Evolutionary conservation across 1,284 basidiomycete genomes (phyloP), one percentile per base, ranked within the genome.

Genomic region (Cutaneotrichosporon sp.): DNA sequence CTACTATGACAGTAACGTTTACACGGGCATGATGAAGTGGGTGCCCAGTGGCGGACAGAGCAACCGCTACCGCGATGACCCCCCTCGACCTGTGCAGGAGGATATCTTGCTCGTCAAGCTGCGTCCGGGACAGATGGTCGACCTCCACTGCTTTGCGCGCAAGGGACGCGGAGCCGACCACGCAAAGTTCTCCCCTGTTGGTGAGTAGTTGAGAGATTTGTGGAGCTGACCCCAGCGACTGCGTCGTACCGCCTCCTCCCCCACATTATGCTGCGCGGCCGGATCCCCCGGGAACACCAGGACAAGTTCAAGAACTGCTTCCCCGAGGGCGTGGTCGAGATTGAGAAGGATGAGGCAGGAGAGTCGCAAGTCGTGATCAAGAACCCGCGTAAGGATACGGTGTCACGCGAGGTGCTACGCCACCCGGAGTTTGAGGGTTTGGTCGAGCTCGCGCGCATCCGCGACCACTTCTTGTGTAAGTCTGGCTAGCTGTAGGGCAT

Each of bases 81-180:
- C 68, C 55, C 78, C 77, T 2, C 67, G 65, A 30, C 78, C 78
- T 30, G 73, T 90, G 6, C 89, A 93, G 70, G 85, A 84, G 22
- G 88, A 96, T 74, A 96, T 98, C 70, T 88, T 99, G 26, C 84
- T 99, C 34, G 90, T 90, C n/a, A 99, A 99, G 80, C 82, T 99
- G 56, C 84, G 94, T 51, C 96, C 96, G 0, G 96, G 95, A 5
- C 84, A 85, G 75, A 65, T 75, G 62, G 68, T 95, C 81, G 92
- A 97, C 76, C 76, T 97, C 65, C 95, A 99, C 77, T 95, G 93
- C 56, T 84, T 95, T 65, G 77, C 77, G 3, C 69, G 71, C 55
- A 98, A 98, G 77, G 92, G 94, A 8, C 87, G 92, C n/a, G 95
- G 93, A 22, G 92, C 91, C 73, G 93, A 96, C 72, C 97, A 99